Conservation (phyloP, 176 grass and related monocot genomes). For the Paspalum vaginatum region DNA sequence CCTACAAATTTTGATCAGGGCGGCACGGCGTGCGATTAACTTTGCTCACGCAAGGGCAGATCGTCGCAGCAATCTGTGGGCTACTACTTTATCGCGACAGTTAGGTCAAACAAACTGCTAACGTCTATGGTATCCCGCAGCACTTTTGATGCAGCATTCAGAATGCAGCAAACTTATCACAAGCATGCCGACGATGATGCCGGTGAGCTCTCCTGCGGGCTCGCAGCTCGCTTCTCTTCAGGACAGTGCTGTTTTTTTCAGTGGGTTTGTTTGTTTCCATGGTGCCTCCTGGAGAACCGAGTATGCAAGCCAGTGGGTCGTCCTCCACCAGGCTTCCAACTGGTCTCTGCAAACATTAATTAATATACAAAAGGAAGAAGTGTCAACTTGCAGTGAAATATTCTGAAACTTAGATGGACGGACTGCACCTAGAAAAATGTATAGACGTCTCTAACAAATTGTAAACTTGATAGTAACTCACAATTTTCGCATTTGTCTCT, state of each 20-base stretch:
- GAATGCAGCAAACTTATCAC: conserved; percentile 22
- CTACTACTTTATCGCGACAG: not conserved
- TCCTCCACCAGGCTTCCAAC: conserved; percentile 61
- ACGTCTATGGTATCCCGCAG: not conserved
- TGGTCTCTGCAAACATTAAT: conserved; percentile 33
- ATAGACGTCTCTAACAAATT: conserved; percentile 10
- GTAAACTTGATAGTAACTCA: conserved; percentile 29
- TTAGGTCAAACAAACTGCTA: not conserved
- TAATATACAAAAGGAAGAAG: not conserved
- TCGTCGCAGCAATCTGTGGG: not conserved
- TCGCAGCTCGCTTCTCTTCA: conserved; percentile 45
- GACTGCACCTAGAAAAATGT: not conserved
- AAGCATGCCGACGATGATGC: conserved; percentile 13
- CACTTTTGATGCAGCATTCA: not conserved
- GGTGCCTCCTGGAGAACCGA: conserved; percentile 47
- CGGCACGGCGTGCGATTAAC: not conserved
- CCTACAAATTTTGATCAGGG: not conserved
- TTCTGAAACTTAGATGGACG: not conserved
- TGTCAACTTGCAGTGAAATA: conserved; percentile 1
- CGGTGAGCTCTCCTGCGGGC: conserved; percentile 42
- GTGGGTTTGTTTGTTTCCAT: conserved; percentile 46
- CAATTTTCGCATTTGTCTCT: conserved; percentile 32
- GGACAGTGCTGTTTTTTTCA: not conserved
- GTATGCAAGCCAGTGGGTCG: conserved; percentile 68
- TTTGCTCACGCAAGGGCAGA: not conserved